Conservation (phyloP, 805 yeast species). For the Sungouiella blattae region DNA sequence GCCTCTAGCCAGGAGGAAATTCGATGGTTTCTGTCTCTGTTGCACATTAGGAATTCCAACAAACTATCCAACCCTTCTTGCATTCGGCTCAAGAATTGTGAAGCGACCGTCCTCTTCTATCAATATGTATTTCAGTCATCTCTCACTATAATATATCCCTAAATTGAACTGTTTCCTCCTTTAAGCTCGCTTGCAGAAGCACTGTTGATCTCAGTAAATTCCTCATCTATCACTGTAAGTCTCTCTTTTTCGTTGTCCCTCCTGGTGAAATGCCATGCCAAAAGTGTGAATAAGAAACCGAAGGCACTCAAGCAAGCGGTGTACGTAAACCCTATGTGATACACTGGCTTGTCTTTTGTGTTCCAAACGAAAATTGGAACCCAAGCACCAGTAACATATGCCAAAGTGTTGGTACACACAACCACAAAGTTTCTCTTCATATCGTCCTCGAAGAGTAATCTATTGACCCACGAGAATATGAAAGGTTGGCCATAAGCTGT, state of each 20-base stretch:
- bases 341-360: slow-evolving; percentile 29
- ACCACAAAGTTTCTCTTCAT: slow-evolving; percentile 27
- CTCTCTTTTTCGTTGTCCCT: slow-evolving; percentile 21
- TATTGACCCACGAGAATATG: slow-evolving; percentile 55
- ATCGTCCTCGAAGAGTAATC: slow-evolving; percentile 42
- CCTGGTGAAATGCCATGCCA: slow-evolving; percentile 23
- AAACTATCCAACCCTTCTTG: too few species aligned
- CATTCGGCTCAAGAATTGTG: too few species aligned
- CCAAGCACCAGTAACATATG: slow-evolving; percentile 38
- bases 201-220: too few species aligned
- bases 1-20: too few species aligned
- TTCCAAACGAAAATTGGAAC: slow-evolving; percentile 41
- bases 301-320: slow-evolving; percentile 28
- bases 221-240: too few species aligned
- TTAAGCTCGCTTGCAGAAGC: too few species aligned
- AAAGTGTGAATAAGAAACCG: slow-evolving; percentile 26
- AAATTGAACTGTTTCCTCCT: too few species aligned
- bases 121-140: too few species aligned
- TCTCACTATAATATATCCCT: too few species aligned
- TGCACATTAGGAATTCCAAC: too few species aligned
- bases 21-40: too few species aligned
- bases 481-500: slow-evolving; percentile 53
- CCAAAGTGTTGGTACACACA: slow-evolving; percentile 35
- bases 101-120: too few species aligned
- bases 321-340: slow-evolving; percentile 31